phyloP scores from a whole-genome alignment of 2,329 filamentous ascomycete genomes.

The Pseudogymnoascus pannorum region DNA sequence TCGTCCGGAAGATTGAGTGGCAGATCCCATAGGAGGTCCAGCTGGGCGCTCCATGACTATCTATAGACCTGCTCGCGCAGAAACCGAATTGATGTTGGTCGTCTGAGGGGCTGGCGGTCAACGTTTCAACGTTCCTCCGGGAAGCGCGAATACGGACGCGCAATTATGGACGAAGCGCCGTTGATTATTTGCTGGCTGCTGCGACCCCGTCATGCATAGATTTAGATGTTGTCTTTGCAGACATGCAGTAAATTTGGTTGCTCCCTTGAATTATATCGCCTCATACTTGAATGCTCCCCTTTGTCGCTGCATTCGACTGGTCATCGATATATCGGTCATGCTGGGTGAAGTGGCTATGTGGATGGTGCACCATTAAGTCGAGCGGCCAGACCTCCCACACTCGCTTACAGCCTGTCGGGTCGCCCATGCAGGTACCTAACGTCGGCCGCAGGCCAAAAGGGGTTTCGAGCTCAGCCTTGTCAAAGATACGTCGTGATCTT shows the following conservation, averaged over 20 bases:
- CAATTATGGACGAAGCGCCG: constrained; percentile 8
- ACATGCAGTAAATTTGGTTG: neutral
- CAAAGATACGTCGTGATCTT: constrained; percentile 1
- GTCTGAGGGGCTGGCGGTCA: constrained; percentile 17
- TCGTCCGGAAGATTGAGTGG: constrained; percentile 31
- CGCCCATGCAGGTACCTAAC: constrained; percentile 7
- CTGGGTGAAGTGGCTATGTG: constrained; percentile 3
- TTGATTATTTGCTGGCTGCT: neutral
- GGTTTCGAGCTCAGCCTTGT: constrained; percentile 3
- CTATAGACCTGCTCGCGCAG: constrained; percentile 13
- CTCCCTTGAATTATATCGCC: neutral
- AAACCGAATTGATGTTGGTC: constrained; percentile 15
- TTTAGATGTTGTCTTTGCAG: neutral
- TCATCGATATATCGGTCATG: neutral
- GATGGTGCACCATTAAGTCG: neutral
- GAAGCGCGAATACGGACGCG: constrained; percentile 6
- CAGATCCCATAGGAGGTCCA: constrained; percentile 28
- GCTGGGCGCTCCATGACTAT: constrained; percentile 27
- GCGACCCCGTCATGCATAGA: neutral
- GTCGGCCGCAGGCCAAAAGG: constrained; percentile 1
- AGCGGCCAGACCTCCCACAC: constrained; percentile 5
- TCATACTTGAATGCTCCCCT: neutral
- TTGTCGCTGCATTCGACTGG: constrained; percentile 5
- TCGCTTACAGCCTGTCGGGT: constrained; percentile 7
- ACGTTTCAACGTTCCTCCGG: constrained; percentile 20